Base-by-base conservation (phyloP, 345 rosid genomes). In the Murraya paniculata region DNA sequence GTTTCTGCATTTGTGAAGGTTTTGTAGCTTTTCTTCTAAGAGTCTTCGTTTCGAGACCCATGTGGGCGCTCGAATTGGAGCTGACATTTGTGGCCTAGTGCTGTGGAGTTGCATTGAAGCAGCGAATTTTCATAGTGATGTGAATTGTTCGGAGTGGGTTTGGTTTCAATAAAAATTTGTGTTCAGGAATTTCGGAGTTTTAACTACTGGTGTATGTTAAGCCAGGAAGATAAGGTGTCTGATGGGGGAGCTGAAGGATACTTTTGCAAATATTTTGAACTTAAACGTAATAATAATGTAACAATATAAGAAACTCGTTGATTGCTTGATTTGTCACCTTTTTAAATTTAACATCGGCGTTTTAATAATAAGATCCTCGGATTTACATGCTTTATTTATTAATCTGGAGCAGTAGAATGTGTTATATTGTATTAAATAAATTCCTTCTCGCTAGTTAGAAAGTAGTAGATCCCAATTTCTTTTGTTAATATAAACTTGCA, bases 1-100 rank as follows among this genome's bases (percentile, higher is more conserved):
- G 82, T 90, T 86, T 1, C 77, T 78, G 82, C 93, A 95, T 76
- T 88, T 91, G 67, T 91, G 96, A 84, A 93, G 98, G 50, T 89
- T 85, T 30, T 88, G 89, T 9, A 95, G 86, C 31, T 80, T 90
- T 76, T 89, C 91, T 80, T 95, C 92, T 79, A 95, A 80, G 58
- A 89, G 73, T 76, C 96, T 87, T 75, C 95, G 88, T 22, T 83
- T 71, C 4, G 97, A 92, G 71, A 90, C 85, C 95, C 92, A 90
- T 4, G 93, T 75, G 0, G 94, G 97, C 22, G 96, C 83, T 85
- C 90, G 90, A 30, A 84, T 78, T 11, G 95, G 89, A 41, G 78
- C 19, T 55, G 94, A 80, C 81, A 85, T 85, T 77, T 75, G 81
- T 25, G 38, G 59, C 58, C 78, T 61, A 71, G 76, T 69, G 75